phyloP scores from a whole-genome alignment of 441 rosid genomes.

The Erysimum cheiri region DNA sequence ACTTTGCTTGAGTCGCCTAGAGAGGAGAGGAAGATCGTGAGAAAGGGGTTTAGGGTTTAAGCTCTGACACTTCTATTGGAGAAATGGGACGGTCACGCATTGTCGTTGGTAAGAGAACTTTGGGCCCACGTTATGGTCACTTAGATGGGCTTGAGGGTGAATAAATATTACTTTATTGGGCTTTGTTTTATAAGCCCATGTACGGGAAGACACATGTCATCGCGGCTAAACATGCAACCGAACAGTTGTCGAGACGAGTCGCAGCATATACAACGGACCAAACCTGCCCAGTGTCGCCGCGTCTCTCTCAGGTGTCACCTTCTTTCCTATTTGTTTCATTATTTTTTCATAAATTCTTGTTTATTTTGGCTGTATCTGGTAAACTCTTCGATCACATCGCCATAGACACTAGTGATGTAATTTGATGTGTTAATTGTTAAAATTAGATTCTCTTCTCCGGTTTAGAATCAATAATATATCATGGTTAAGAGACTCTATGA shows the following conservation, averaged over 20 bases:
- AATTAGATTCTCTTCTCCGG: not conserved
- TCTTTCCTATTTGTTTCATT: not conserved
- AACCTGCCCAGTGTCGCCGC: conserved; percentile 44
- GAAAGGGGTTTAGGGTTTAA: conserved; percentile 42
- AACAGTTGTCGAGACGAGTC: conserved; percentile 39
- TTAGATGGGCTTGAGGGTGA: not conserved
- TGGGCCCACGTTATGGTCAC: conserved; percentile 32
- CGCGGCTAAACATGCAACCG: conserved; percentile 40
- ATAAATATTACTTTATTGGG: not conserved
- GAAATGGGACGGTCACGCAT: not conserved
- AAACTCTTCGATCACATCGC: conserved; percentile 25
- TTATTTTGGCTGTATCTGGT: conserved; percentile 6
- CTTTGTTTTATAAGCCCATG: conserved; percentile 1
- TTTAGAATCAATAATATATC: not conserved
- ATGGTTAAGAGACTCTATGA: not conserved
- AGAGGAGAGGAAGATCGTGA: conserved; percentile 21
- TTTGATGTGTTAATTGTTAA: conserved; percentile 11
- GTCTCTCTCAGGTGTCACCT: conserved; percentile 29
- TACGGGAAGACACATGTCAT: conserved; percentile 17
- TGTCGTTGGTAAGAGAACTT: conserved; percentile 6
- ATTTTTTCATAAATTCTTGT: not conserved
- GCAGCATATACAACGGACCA: conserved; percentile 19
- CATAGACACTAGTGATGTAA: not conserved
- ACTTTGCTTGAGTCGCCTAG: conserved; percentile 13
- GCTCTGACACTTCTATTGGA: conserved; percentile 7